Evolutionary conservation across 768 basidiomycete species (phyloP).

Genomic region (Pleurotus salmoneostramineus): DNA sequence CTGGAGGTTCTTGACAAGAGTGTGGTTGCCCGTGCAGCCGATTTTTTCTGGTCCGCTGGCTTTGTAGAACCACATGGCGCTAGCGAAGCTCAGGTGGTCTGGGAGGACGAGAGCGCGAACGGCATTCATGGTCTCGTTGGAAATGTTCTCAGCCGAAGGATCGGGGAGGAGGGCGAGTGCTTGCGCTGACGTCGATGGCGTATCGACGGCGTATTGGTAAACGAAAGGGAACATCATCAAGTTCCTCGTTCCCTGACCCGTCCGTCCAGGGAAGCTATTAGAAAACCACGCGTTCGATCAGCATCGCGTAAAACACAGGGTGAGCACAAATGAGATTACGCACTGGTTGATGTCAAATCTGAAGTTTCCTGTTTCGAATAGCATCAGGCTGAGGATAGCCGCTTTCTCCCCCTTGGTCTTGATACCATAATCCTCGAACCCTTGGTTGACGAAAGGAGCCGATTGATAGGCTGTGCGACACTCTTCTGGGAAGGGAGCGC

Average conservation of each 20-base stretch:
- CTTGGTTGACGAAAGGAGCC: slow-evolving; percentile 18
- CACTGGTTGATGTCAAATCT: slow-evolving; percentile 18
- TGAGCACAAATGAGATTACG: too few species aligned
- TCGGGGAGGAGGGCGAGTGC: slow-evolving; percentile 13
- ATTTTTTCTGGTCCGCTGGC: slow-evolving; percentile 11
- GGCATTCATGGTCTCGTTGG: slow-evolving; percentile 14
- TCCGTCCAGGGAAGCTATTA: slow-evolving; percentile 12
- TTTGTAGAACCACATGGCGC: slow-evolving; percentile 21
- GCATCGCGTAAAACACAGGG: too few species aligned
- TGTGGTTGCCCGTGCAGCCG: slow-evolving; percentile 14
- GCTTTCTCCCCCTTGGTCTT: slow-evolving; percentile 17
- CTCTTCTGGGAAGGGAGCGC: slow-evolving; percentile 13
- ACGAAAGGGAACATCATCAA: slow-evolving; percentile 20
- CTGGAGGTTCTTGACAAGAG: slow-evolving; percentile 15
- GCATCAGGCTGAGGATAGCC: slow-evolving; percentile 17
- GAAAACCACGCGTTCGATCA: too few species aligned
- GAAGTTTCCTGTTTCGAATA: slow-evolving; percentile 17
- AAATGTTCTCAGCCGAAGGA: not conserved
- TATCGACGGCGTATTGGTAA: slow-evolving; percentile 20
- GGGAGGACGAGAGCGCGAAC: slow-evolving; percentile 16
- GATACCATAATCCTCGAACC: slow-evolving; percentile 14
- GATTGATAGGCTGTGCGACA: slow-evolving; percentile 17
- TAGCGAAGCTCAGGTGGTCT: slow-evolving; percentile 18
- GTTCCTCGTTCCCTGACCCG: slow-evolving; percentile 19
- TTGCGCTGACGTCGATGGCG: slow-evolving; percentile 11